Evolutionary conservation across 2,329 filamentous ascomycete species (phyloP).

Genomic region (Fusarium sp.): DNA sequence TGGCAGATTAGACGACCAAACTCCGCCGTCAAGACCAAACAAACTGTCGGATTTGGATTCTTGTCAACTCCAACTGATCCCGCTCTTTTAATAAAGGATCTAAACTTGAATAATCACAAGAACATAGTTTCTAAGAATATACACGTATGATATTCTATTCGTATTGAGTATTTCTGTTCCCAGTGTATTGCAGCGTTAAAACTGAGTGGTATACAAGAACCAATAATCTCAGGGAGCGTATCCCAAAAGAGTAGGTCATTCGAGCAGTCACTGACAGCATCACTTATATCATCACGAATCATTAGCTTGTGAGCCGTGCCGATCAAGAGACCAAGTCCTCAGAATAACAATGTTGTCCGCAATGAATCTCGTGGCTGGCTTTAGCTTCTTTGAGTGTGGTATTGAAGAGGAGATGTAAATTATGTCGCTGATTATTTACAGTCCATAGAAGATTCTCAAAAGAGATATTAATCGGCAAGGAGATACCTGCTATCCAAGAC

Average conservation of each 20-base stretch:
- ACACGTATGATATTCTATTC: constrained; percentile 4
- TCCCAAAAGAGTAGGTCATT: constrained; percentile 32
- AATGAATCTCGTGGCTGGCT: constrained; percentile 40
- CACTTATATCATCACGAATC: background rate
- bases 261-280: background rate
- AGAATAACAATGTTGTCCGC: constrained; percentile 28
- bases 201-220: constrained; percentile 13
- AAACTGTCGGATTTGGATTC: constrained; percentile 3
- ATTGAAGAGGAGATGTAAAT: constrained; percentile 35
- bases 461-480: constrained; percentile 28
- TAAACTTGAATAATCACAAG: background rate
- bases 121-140: background rate
- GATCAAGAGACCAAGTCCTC: constrained; percentile 38
- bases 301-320: constrained; percentile 33
- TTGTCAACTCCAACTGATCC: constrained; percentile 21
- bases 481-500: background rate
- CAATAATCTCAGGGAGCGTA: constrained; percentile 27
- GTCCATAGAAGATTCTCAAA: constrained; percentile 15
- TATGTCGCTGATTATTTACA: constrained; percentile 33
- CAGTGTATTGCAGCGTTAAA: constrained; percentile 21
- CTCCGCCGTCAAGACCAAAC: constrained; percentile 13
- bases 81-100: constrained; percentile 12
- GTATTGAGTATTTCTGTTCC: background rate
- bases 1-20: constrained; percentile 31
- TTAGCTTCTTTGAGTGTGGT: constrained; percentile 30